Evolutionary conservation across 192 early-diverging fungal genomes (phyloP).

Genomic region (Linnemannia elongata): DNA sequence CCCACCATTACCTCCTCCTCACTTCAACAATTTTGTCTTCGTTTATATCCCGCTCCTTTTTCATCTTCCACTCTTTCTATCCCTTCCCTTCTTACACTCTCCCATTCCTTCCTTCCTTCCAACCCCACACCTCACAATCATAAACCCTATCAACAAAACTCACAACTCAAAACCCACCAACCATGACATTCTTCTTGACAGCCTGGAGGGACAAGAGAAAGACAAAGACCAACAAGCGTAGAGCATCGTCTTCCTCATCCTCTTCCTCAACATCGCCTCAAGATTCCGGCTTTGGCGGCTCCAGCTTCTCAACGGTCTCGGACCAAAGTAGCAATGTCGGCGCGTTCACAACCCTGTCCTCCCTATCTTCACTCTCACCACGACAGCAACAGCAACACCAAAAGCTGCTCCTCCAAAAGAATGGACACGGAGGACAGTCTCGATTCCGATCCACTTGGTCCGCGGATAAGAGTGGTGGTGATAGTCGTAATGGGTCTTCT

Average conservation of each 20-base stretch:
- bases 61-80: background rate
- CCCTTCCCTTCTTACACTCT: too few relatives aligned
- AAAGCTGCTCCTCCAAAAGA: background rate
- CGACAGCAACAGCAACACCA: slow-evolving; percentile 5
- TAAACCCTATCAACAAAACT: background rate
- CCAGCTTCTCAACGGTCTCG: slow-evolving; percentile 15
- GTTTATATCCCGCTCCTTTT: background rate
- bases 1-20: background rate
- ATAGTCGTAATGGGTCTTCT: background rate
- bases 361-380: background rate
- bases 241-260: background rate
- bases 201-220: slow-evolving; percentile 17
- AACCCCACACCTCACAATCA: background rate
- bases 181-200: slow-evolving; percentile 10
- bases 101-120: background rate
- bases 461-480: background rate
- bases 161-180: background rate
- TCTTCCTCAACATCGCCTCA: background rate
- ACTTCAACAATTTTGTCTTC: slow-evolving; percentile 6
- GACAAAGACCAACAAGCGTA: background rate
- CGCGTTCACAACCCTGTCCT: slow-evolving; percentile 9
- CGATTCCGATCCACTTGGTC: background rate
- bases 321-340: background rate
- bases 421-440: background rate
- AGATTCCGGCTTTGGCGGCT: slow-evolving; percentile 29